Evolutionary conservation across 225 moss, liverwort and hornwort species (phyloP).

Genomic region (Marchantia polymorpha): DNA sequence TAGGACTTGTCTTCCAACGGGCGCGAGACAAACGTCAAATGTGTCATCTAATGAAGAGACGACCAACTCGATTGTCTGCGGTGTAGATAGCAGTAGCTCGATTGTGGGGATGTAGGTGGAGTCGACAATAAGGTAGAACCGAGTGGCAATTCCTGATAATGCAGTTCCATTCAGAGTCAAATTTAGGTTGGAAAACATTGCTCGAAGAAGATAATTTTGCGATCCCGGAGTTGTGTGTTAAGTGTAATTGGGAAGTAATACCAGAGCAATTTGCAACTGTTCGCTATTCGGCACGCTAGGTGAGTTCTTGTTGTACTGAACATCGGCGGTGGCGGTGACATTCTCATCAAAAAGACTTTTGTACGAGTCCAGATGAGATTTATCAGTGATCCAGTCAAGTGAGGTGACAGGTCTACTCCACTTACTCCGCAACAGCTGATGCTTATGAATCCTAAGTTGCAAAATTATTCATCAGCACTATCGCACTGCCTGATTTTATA

Average conservation of each 20-base stretch:
- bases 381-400: not conserved
- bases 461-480: too few species aligned
- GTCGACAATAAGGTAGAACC: conserved; percentile 4
- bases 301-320: not conserved
- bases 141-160: too few species aligned
- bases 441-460: conserved; percentile 6
- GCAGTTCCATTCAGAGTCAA: not conserved
- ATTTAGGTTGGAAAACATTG: not conserved
- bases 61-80: conserved; percentile 4
- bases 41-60: not conserved
- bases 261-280: not conserved
- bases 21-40: not conserved
- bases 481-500: too few species aligned
- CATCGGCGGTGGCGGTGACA: not conserved
- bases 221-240: not conserved
- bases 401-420: not conserved
- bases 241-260: not conserved
- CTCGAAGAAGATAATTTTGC: not conserved
- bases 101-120: conserved; percentile 6
- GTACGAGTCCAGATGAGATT: not conserved
- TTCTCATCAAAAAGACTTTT: not conserved
- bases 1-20: conserved; percentile 15
- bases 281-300: not conserved
- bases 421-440: not conserved
- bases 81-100: not conserved